Base-by-base conservation (phyloP, 441 rosid genomes). In the Corymbia calophylla region DNA sequence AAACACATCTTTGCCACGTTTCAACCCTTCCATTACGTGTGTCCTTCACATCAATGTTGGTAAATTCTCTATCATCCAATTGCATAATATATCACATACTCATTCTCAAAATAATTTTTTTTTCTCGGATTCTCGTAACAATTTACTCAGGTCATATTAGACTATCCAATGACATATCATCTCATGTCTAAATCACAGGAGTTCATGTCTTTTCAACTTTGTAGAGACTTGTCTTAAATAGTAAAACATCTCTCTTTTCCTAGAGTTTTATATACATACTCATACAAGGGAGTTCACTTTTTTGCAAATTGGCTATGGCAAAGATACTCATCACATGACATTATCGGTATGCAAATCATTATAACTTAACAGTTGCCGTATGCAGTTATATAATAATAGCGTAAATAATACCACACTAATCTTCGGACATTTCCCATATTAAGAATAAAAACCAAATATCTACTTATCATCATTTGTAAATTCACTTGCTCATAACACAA, bases 1-100 rank as follows among this genome's bases (percentile, higher is more conserved):
- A 35, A 70, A 70, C 21, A 35, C 13, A 19, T 70, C 7, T 35
- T 70, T 35, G 9, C 3, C 16, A 21, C 8, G 1, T 23, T 15
- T 70, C 4, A 5, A 7, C 27, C 25, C 27, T 18, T 35, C 25
- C 48, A 70, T 35, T 39, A 31, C 39, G 17, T 17, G 27, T 70
- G 27, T 39, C 15, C 27, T 13, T 15, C 35, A 19, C 15, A 19
- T 35, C 1, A 19, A 2, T 10, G 19, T 9, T 9, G 47, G 9
- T 5, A 32, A 17, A 18, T 18, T 58, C 14, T 58, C 62, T 5
- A 39, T 58, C 29, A 25, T 23, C 6, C 64, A 29, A 58, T 58
- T 23, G 23, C 14, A 58, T 25, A 2, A 25, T 68, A 13, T 18
- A 32, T 32, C 5, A 0, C 47, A 3, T 32, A 0, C 12, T 19